Evolutionary conservation across 148 eudicot genomes (phyloP).

Genomic region (Persicaria maculosa): DNA sequence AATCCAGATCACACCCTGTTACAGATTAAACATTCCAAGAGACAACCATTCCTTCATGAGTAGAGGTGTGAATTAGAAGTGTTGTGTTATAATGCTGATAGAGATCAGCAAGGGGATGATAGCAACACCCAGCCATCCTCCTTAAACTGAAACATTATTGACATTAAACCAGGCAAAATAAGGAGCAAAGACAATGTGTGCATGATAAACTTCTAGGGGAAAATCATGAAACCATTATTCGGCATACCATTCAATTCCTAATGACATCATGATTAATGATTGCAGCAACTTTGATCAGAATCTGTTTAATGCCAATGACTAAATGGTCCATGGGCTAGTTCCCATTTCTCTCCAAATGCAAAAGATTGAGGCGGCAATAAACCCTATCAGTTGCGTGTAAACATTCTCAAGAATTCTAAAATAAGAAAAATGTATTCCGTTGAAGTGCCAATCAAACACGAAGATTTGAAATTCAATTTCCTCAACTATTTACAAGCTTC

Average conservation of each 20-base stretch:
- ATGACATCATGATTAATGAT: background rate
- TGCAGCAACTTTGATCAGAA: background rate
- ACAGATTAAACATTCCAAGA: slow-evolving; percentile 13
- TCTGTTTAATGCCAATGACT: background rate
- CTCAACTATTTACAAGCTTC: background rate
- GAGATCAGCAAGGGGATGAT: background rate
- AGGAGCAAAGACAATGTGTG: background rate
- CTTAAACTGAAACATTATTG: background rate
- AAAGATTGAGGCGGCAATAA: background rate
- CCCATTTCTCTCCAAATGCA: slow-evolving; percentile 6
- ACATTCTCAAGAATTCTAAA: background rate
- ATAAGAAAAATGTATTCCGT: background rate
- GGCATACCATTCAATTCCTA: background rate
- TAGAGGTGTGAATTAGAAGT: background rate
- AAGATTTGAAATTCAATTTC: background rate
- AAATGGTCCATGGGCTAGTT: background rate
- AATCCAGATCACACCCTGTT: slow-evolving; percentile 80
- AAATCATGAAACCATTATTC: background rate
- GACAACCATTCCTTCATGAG: background rate
- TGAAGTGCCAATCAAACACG: background rate
- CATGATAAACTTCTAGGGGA: background rate
- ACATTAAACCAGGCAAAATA: background rate
- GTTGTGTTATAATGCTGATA: background rate
- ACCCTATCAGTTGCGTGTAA: background rate
- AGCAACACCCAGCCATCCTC: background rate